Base-by-base conservation (phyloP, 2,329 filamentous ascomycete species). In the Torrubiella hemipterigena region DNA sequence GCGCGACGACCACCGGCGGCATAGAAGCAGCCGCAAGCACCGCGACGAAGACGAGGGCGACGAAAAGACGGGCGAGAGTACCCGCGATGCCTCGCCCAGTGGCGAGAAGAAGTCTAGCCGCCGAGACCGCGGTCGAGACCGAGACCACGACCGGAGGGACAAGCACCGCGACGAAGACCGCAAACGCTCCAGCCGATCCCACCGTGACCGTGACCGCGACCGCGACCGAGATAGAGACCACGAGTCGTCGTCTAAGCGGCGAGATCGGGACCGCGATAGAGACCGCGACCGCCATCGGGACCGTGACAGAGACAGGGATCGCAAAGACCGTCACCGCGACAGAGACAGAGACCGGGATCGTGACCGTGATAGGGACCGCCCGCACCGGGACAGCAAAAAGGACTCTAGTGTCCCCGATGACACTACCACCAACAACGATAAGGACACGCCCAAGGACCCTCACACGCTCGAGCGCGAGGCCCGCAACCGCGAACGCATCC, bases 381-480 rank as follows among this genome's bases (percentile, higher is more conserved):
- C 45, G 3, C 55, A 56, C 4, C 50, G 35, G 31, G 47, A 42
- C 39, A 62, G 55, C 38, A 45, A 48, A 35, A 40, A 50, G 41
- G 34, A 52, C 33, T 46, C 54, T 1, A 37, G 42, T 4, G 40
- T 41, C 23, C 47, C 7, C 11, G 27, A 29, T 1, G 34, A 32
- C 14, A 38, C 30, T 26, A 44, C 33, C 45, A 50, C 36, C 30
- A 41, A 18, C n/a, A 29, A 30, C 17, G 39, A 29, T 24, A 34
- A 31, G 27, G 29, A 44, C 17, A 30, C 40, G 17, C 25, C 42
- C 23, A 63, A 61, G 36, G 74, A 81, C 40, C 65, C 72, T n/a
- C 77, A 82, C 50, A 77, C 78, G 2, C 59, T 77, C 0, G 79
- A 84, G 51, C 72, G 79, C 15, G 77, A 81, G 47, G 71, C 70